phyloP scores from a whole-genome alignment of 208 protist species.

The Phytomonas francai region DNA sequence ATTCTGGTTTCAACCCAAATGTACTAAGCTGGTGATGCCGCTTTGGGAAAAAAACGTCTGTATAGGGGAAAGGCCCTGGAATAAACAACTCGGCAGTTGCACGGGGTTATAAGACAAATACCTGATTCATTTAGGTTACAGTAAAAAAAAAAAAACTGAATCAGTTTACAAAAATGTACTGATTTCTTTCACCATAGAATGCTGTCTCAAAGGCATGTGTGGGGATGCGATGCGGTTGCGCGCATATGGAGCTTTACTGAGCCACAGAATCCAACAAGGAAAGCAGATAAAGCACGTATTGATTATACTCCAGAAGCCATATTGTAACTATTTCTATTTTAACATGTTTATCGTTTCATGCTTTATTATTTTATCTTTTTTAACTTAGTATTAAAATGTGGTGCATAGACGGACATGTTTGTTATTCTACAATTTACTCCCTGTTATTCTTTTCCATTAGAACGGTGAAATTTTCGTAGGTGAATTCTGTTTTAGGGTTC shows the following conservation, averaged over 20 bases:
- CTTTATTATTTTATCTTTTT: not conserved
- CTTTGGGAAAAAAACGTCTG: not conserved
- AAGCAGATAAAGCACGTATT: not conserved
- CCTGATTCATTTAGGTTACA: not conserved
- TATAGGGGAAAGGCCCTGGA: not conserved
- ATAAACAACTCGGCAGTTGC: not conserved
- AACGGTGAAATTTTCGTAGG: not conserved
- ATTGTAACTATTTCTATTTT: constrained; percentile 1
- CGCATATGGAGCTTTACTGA: not conserved
- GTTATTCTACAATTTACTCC: not conserved
- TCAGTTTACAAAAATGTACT: not conserved
- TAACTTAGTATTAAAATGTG: not conserved
- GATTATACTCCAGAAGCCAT: not conserved
- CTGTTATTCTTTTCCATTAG: not conserved
- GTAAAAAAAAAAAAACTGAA: not conserved
- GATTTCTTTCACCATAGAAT: not conserved
- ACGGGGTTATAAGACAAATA: not conserved
- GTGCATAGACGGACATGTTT: not conserved
- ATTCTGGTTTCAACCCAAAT: not conserved
- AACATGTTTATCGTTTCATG: not conserved
- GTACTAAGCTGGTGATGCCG: not conserved
- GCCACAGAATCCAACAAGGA: not conserved
- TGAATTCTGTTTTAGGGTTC: not conserved
- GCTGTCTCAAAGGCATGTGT: not conserved
- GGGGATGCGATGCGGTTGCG: not conserved